Evolutionary conservation across 768 basidiomycete genomes (phyloP).

Genomic region (Phaeotremella skinneri): DNA sequence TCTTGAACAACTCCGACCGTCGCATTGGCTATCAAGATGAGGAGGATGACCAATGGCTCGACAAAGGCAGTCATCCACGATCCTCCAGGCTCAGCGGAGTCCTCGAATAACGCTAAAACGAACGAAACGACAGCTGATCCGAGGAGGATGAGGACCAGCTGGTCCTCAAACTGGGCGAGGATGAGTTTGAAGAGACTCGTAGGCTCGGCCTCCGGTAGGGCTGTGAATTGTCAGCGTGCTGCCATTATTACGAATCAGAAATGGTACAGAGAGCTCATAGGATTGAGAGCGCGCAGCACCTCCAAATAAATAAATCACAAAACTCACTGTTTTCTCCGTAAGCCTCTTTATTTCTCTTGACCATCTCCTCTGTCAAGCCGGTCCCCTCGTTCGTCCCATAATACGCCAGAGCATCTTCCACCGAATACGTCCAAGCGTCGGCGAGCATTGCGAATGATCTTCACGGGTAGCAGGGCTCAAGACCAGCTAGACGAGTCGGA

Average conservation of each 20-base stretch:
- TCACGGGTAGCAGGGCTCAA: too few species aligned
- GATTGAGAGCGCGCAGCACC: neutral
- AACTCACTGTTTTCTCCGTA: slow-evolving; percentile 71
- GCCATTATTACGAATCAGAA: slow-evolving; percentile 6
- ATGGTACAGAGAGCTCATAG: neutral
- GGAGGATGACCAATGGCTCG: slow-evolving; percentile 88
- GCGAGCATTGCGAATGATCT: too few species aligned
- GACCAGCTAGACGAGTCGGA: too few species aligned
- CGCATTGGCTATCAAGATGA: slow-evolving; percentile 96
- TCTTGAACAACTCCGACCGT: slow-evolving; percentile 96
- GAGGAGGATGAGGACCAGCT: slow-evolving; percentile 93
- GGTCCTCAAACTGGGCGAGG: slow-evolving; percentile 98
- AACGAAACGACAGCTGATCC: slow-evolving; percentile 92
- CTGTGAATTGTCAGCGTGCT: slow-evolving; percentile 54
- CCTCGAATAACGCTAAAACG: slow-evolving; percentile 82
- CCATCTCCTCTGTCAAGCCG: slow-evolving; percentile 69
- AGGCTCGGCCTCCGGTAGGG: slow-evolving; percentile 84
- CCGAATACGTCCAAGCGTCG: slow-evolving; percentile 71
- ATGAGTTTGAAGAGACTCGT: slow-evolving; percentile 92
- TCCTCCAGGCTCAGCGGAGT: slow-evolving; percentile 61
- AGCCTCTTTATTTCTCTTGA: slow-evolving; percentile 67
- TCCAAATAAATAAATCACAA: neutral
- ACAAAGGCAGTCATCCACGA: slow-evolving; percentile 78
- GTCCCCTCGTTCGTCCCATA: slow-evolving; percentile 64
- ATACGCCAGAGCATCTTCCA: slow-evolving; percentile 67